Percentiles rank a stretch among this genome's conserved stretches.
Conservation (phyloP, 2,329 filamentous ascomycete genomes). For the Reticulascus tulasneorum region DNA sequence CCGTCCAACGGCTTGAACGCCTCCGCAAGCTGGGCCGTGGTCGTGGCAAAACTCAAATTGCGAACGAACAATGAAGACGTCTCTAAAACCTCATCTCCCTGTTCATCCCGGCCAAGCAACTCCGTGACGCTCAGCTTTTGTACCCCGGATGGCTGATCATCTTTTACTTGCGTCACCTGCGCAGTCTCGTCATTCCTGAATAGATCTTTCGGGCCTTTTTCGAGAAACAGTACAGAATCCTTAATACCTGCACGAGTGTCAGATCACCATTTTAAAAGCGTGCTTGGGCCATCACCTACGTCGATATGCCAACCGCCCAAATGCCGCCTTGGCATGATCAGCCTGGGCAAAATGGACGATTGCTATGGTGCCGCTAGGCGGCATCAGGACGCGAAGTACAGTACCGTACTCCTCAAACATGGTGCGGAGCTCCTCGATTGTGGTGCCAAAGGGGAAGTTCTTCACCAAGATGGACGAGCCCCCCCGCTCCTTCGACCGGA, state of each 20-base stretch:
- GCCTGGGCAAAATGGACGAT: constrained; percentile 84
- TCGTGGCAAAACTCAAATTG: constrained; percentile 90
- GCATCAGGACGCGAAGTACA: constrained; percentile 81
- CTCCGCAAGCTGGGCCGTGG: constrained; percentile 69
- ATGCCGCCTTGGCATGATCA: constrained; percentile 77
- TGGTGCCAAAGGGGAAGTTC: constrained; percentile 86
- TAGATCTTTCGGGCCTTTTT: constrained; percentile 84
- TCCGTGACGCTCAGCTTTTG: constrained; percentile 67
- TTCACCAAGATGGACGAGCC: constrained; percentile 89
- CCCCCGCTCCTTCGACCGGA: constrained; percentile 79
- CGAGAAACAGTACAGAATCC: constrained; percentile 85
- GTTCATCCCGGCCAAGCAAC: constrained; percentile 56
- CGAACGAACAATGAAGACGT: constrained; percentile 87
- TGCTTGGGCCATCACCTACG: too few species aligned
- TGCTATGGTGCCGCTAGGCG: constrained; percentile 86
- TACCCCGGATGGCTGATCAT: constrained; percentile 36
- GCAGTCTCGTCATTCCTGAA: constrained; percentile 43
- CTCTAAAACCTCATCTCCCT: constrained; percentile 52
- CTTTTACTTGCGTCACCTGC: constrained; percentile 21
- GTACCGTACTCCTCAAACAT: constrained; percentile 84
- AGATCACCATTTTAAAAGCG: too few species aligned
- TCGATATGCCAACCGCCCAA: constrained; percentile 80
- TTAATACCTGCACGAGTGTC: too few species aligned
- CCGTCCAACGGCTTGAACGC: constrained; percentile 79
- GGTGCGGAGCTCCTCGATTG: constrained; percentile 70